Conservation (phyloP, 2,329 filamentous ascomycete genomes). For the Aspergillus arachidicola region DNA sequence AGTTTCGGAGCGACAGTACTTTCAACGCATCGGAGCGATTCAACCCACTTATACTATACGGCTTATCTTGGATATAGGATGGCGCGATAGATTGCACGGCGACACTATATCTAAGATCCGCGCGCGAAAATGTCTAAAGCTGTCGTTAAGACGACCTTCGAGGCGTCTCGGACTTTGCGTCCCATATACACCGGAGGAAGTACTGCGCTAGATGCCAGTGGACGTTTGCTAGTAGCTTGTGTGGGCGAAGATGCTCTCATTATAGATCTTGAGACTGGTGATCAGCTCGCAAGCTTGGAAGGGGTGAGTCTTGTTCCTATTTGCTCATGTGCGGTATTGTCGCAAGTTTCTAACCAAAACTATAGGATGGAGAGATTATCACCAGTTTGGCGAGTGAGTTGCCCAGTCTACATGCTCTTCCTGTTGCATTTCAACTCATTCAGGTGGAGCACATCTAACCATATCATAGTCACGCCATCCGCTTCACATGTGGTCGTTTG, state of each 20-base stretch:
- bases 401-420: conserved; percentile 3
- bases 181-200: conserved; percentile 94
- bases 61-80: conserved; percentile 22
- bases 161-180: conserved; percentile 77
- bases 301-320: conserved; percentile 62
- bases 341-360: conserved; percentile 18
- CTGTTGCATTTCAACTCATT: not conserved
- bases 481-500: conserved; percentile 87
- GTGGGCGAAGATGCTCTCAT: conserved; percentile 90
- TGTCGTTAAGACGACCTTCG: conserved; percentile 81
- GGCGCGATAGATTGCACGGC: conserved; percentile 18
- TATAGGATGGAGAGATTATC: conserved; percentile 65
- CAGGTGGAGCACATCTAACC: not conserved
- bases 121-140: conserved; percentile 52
- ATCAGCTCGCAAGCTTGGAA: conserved; percentile 81
- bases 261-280: conserved; percentile 80
- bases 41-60: conserved; percentile 11
- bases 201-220: conserved; percentile 78
- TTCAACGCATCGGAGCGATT: conserved; percentile 11
- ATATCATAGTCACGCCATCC: conserved; percentile 72
- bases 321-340: not conserved
- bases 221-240: conserved; percentile 80
- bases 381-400: conserved; percentile 48
- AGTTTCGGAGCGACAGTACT: conserved; percentile 29
- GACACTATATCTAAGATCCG: not conserved